These are phyloP conservation scores for Penicillium oxalicum DNA, from an alignment of 2,329 filamentous ascomycete species.

Conservation along the genomic window DNA sequence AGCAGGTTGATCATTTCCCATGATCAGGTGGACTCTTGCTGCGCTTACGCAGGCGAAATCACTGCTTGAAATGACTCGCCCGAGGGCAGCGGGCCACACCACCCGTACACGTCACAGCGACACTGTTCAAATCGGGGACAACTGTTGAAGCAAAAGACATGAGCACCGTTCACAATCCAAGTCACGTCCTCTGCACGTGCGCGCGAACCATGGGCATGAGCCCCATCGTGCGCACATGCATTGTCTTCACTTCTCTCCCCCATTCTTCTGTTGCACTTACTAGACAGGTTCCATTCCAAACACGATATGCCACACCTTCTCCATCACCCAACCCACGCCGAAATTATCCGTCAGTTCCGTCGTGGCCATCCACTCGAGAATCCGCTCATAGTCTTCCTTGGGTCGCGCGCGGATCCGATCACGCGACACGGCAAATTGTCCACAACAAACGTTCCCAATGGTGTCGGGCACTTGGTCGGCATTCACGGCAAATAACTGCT, in stretches of 20 bases:
- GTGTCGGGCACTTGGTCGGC: slow-evolving; percentile 18
- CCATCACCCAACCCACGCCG: slow-evolving; percentile 15
- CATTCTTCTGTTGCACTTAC: slow-evolving; percentile 5
- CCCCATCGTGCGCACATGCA: no score
- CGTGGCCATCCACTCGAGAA: slow-evolving; percentile 29
- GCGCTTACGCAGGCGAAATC: not conserved
- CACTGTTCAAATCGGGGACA: slow-evolving; percentile 9
- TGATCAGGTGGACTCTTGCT: no score
- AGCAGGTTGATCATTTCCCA: no score
- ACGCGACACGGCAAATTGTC: slow-evolving; percentile 31
- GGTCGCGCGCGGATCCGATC: slow-evolving; percentile 26
- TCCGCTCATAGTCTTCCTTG: slow-evolving; percentile 27
- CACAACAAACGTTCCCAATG: slow-evolving; percentile 30
- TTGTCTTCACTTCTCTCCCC: no score
- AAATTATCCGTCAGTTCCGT: slow-evolving; percentile 10
- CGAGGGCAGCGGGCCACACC: slow-evolving; percentile 10
- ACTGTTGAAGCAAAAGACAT: not conserved
- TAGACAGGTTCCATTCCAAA: slow-evolving; percentile 13
- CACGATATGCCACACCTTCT: slow-evolving; percentile 17
- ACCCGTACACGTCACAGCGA: slow-evolving; percentile 16
- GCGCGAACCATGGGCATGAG: no score
- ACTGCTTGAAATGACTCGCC: slow-evolving; percentile 2
- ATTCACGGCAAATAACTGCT: slow-evolving; percentile 6
- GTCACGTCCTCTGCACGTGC: no score
- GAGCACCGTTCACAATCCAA: no score